Evolutionary conservation across 257 asterid genomes (phyloP).

Genomic region (Solanum rostratum): DNA sequence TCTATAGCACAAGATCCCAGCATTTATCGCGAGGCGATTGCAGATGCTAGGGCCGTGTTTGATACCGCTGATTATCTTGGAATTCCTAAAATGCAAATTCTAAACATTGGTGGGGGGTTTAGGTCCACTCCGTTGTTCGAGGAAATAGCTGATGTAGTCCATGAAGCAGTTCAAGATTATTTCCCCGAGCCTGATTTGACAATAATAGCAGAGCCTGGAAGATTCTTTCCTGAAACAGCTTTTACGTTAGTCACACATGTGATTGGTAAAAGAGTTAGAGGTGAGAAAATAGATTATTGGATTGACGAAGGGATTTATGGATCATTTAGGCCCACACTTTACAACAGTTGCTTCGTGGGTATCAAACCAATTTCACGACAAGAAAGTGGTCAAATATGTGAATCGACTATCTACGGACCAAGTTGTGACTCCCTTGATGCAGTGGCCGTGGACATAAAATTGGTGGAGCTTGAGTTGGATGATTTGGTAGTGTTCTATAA

Average conservation of each 20-base stretch:
- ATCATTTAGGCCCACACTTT: conserved; percentile 3
- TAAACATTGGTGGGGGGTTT: background rate
- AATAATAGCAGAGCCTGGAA: background rate
- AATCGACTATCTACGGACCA: background rate
- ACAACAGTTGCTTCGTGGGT: background rate
- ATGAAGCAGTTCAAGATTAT: background rate
- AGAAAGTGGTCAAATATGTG: background rate
- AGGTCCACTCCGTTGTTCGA: background rate
- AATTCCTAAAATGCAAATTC: background rate
- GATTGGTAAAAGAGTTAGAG: conserved; percentile 2
- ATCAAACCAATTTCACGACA: background rate
- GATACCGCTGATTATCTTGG: background rate
- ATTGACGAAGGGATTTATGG: conserved; percentile 9
- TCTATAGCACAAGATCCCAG: background rate
- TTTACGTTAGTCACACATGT: background rate
- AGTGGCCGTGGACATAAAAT: background rate
- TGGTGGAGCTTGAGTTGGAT: conserved; percentile 3
- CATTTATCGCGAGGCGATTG: background rate
- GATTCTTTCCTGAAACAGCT: background rate
- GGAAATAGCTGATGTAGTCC: background rate
- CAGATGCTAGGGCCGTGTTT: background rate
- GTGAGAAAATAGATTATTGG: conserved; percentile 6
- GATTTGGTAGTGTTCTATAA: conserved; percentile 6
- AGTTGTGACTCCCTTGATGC: background rate
- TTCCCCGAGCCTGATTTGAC: background rate